Conservation (phyloP, 2,329 filamentous ascomycete species). For the Colletotrichum sp. region DNA sequence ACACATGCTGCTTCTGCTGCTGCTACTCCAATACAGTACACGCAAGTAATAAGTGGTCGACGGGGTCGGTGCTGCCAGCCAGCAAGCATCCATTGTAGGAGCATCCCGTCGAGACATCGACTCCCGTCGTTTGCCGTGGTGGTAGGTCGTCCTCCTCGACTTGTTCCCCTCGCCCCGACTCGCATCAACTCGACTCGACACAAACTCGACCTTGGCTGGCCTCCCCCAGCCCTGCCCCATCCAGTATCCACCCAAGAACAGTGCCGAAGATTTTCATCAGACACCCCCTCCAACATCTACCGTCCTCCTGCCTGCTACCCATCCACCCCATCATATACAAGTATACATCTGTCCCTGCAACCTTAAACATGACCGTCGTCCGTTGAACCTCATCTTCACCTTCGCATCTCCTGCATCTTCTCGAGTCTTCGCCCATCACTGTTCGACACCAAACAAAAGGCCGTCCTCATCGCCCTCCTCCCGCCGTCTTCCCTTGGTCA, state of each 20-base stretch:
- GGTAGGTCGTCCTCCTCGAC: slow-evolving; percentile 10
- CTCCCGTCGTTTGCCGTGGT: neutral
- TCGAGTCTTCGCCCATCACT: slow-evolving; percentile 8
- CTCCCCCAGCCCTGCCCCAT: slow-evolving; percentile 29
- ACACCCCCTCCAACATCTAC: slow-evolving; percentile 54
- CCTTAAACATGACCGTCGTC: slow-evolving; percentile 32
- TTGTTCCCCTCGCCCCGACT: neutral
- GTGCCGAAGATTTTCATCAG: slow-evolving; percentile 54
- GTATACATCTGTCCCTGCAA: slow-evolving; percentile 51
- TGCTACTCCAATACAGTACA: neutral
- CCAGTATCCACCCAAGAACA: slow-evolving; percentile 49
- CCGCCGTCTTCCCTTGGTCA: neutral
- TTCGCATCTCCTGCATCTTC: slow-evolving; percentile 20
- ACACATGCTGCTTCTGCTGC: neutral
- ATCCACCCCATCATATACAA: slow-evolving; percentile 49
- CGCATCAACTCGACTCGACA: slow-evolving; percentile 18
- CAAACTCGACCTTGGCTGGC: slow-evolving; percentile 30
- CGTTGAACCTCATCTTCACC: slow-evolving; percentile 31
- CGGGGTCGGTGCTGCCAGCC: slow-evolving; percentile 28
- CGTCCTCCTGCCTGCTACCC: slow-evolving; percentile 32
- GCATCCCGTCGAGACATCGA: slow-evolving; percentile 7
- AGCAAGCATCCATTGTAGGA: slow-evolving; percentile 24
- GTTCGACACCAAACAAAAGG: neutral
- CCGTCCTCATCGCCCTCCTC: neutral
- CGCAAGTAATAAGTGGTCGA: neutral